These are phyloP conservation scores for Nemania abortiva DNA, from an alignment of 2,329 filamentous ascomycete species.

Conservation along the genomic window DNA sequence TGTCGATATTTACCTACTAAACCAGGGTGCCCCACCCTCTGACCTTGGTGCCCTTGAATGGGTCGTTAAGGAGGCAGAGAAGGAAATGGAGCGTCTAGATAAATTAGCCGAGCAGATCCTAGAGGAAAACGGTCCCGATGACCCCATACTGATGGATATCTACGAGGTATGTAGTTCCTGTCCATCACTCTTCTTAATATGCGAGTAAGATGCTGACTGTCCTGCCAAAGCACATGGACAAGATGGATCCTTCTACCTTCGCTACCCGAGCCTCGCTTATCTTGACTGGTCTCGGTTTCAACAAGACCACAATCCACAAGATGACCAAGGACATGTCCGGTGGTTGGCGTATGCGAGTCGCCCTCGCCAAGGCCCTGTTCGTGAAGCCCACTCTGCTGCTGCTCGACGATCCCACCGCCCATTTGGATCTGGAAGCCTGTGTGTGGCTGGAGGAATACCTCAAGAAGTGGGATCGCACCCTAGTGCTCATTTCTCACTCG, in stretches of 20 bases:
- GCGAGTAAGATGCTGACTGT: conserved; percentile 20
- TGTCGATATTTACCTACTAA: conserved; percentile 97
- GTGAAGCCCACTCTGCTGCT: conserved; percentile 96
- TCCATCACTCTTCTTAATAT: not conserved
- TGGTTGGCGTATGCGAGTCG: conserved; percentile 99
- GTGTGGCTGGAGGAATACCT: conserved; percentile 99
- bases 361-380: conserved; percentile 96
- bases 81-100: conserved; percentile 91
- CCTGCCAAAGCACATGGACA: conserved; percentile 86
- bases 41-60: conserved; percentile 95
- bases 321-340: conserved; percentile 99
- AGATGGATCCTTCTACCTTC: conserved; percentile 98
- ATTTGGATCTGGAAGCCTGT: conserved; percentile 98
- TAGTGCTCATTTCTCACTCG: conserved; percentile 96
- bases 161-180: conserved; percentile 82
- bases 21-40: conserved; percentile 91
- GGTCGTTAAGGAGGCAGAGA: conserved; percentile 95
- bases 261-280: conserved; percentile 95
- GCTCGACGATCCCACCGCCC: conserved; percentile 97
- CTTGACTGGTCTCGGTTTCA: conserved; percentile 98
- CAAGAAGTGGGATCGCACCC: conserved; percentile 99
- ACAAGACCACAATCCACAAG: conserved; percentile 97
- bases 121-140: conserved; percentile 92
- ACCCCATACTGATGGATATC: conserved; percentile 88
- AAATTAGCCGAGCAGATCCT: conserved; percentile 88